phyloP scores from a whole-genome alignment of 1,284 basidiomycete genomes.

The Heterobasidion parviporum region DNA sequence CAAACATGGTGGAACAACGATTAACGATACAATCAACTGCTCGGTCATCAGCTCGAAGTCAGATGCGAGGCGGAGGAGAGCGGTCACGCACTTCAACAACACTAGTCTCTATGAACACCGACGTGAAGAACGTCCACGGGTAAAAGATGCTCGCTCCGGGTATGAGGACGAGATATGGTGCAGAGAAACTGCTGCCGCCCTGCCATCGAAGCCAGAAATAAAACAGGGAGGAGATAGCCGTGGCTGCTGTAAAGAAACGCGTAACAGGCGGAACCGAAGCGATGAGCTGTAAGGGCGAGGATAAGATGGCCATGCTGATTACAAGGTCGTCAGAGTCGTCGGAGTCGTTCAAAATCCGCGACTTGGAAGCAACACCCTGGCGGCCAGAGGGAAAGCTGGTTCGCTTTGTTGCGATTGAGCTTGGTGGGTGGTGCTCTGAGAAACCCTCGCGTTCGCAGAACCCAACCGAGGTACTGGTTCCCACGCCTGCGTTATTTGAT shows the following conservation, averaged over 20 bases:
- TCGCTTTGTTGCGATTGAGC: too few species aligned
- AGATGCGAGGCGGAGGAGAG: conserved; percentile 2
- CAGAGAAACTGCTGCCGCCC: conserved; percentile 32
- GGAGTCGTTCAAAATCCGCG: too few species aligned
- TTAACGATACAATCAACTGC: conserved; percentile 71
- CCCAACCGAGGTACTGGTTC: too few species aligned
- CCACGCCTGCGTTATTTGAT: too few species aligned
- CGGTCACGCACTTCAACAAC: conserved; percentile 66
- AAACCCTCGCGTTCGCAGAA: too few species aligned
- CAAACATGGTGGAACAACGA: conserved; percentile 76
- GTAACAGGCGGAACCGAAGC: conserved; percentile 74
- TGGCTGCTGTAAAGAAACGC: conserved; percentile 63
- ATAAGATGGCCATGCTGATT: conserved; percentile 58
- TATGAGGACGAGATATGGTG: conserved; percentile 78
- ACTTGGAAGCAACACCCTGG: too few species aligned
- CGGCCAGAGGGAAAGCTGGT: too few species aligned
- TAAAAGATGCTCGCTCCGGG: conserved; percentile 81
- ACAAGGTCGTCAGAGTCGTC: conserved; percentile 4
- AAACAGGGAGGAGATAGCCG: conserved; percentile 55
- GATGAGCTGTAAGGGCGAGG: conserved; percentile 60
- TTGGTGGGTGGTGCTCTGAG: too few species aligned
- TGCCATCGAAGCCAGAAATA: conserved; percentile 61
- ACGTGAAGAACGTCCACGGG: conserved; percentile 90
- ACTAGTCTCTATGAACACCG: conserved; percentile 80
- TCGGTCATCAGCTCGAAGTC: conserved; percentile 11